phyloP scores from a whole-genome alignment of 768 basidiomycete species.

The Mycena crocata region DNA sequence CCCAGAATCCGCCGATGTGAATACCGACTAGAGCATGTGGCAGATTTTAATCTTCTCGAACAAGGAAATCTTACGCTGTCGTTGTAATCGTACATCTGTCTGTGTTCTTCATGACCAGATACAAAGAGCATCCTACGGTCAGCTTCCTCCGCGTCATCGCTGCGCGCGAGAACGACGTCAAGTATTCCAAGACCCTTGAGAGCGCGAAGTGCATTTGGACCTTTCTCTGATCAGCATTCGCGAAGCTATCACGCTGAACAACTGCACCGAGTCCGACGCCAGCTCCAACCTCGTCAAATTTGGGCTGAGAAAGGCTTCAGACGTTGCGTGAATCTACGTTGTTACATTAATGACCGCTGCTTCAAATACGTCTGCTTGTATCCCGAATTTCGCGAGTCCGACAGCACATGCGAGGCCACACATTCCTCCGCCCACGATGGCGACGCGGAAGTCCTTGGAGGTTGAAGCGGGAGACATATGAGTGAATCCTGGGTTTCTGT shows the following conservation, averaged over 20 bases:
- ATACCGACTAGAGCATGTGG: slow-evolving; percentile 42
- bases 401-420: slow-evolving; percentile 63
- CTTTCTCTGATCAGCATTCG: slow-evolving; percentile 41
- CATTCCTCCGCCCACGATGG: slow-evolving; percentile 68
- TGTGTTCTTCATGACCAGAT: slow-evolving; percentile 55
- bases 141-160: slow-evolving; percentile 47
- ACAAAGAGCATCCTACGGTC: slow-evolving; percentile 52
- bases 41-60: neutral
- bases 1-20: slow-evolving; percentile 48
- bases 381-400: slow-evolving; percentile 53
- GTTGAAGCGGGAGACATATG: neutral
- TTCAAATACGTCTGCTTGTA: slow-evolving; percentile 64
- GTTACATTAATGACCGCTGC: slow-evolving; percentile 51
- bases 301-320: slow-evolving; percentile 45
- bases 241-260: too few species aligned
- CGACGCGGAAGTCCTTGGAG: slow-evolving; percentile 58
- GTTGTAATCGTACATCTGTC: slow-evolving; percentile 52
- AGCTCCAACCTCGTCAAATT: slow-evolving; percentile 66
- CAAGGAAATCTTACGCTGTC: slow-evolving; percentile 43
- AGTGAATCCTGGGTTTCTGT: neutral
- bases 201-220: slow-evolving; percentile 62
- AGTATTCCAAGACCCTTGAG: slow-evolving; percentile 57
- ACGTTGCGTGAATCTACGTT: neutral
- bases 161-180: slow-evolving; percentile 52
- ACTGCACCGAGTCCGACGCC: slow-evolving; percentile 58